Percentiles rank a stretch among this genome's conserved stretches.
These are phyloP conservation scores for Chalaropsis thielavioides DNA, from an alignment of 2,329 filamentous ascomycete species.

Conservation along the genomic window DNA sequence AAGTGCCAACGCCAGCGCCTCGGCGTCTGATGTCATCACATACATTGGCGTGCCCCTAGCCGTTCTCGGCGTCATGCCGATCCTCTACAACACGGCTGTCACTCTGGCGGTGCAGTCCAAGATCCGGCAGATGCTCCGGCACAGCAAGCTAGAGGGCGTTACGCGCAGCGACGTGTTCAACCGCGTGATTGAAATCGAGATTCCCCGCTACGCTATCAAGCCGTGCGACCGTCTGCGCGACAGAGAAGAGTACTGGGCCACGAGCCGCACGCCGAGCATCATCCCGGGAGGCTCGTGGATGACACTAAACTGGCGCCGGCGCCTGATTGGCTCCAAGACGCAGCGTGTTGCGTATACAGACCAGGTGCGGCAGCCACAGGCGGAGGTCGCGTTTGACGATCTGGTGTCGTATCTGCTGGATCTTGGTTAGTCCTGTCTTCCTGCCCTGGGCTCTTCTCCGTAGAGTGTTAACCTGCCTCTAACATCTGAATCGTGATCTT, in stretches of 20 bases:
- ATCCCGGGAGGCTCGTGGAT: slow-evolving; percentile 51
- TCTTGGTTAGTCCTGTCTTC: slow-evolving; percentile 26
- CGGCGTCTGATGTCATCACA: slow-evolving; percentile 37
- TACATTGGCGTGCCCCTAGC: slow-evolving; percentile 44
- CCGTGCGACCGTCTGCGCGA: slow-evolving; percentile 42
- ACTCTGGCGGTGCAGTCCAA: slow-evolving; percentile 45
- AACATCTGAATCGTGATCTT: not conserved
- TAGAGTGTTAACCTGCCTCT: not conserved
- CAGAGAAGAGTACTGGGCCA: slow-evolving; percentile 43
- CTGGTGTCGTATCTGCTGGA: slow-evolving; percentile 48
- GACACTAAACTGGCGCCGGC: slow-evolving; percentile 50
- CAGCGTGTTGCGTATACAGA: slow-evolving; percentile 50
- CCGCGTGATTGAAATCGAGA: slow-evolving; percentile 50
- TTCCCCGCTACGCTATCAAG: slow-evolving; percentile 49
- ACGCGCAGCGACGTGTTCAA: slow-evolving; percentile 51
- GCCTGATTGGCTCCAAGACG: slow-evolving; percentile 45
- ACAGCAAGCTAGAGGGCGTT: slow-evolving; percentile 42
- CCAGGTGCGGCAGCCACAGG: slow-evolving; percentile 39
- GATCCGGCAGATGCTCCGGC: slow-evolving; percentile 43
- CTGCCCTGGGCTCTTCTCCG: not conserved
- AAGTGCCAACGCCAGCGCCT: not conserved
- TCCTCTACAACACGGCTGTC: slow-evolving; percentile 49
- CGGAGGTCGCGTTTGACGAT: slow-evolving; percentile 42
- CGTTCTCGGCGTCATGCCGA: slow-evolving; percentile 46
- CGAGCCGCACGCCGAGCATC: slow-evolving; percentile 35